Evolutionary conservation across 768 basidiomycete species (phyloP), one percentile per base, ranked within the genome.

Genomic region (Termitomyces eurrhizus): DNA sequence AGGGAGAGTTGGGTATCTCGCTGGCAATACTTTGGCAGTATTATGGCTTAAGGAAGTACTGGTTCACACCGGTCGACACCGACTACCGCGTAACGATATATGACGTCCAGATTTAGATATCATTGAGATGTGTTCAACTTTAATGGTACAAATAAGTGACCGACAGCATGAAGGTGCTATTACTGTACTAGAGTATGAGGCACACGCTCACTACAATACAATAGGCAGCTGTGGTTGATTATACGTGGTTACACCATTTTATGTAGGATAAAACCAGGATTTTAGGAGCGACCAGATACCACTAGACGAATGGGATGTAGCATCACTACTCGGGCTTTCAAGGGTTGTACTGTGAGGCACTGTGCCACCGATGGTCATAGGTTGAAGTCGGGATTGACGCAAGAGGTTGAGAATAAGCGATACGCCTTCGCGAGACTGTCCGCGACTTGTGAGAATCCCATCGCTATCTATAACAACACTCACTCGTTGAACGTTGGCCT

Each of bases 401-500:
- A 96, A 74, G 56, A 92, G 80, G 61, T 81, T 81, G 52, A 96
- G 81, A 59, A 96, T 88, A 46, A 93, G 80, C 45, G 89, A 86
- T 62, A 97, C 88, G 7, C 94, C 94, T 73, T 93, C 90, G 48
- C 92, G 90, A 67, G 90, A 93, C 92, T 93, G 62, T 36, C 51
- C 49, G 8, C 41, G 63, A 58, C 41, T 12, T 16, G 18, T 49
- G 37, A 39, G 46, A 44, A n/a, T 37, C 24, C 4, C 24, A 32
- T 26, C 14, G 11, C 7, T 36, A 18, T 36, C 24, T 36, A 32
- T 9, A 41, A 7, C 2, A 41, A 32, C 24, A 74, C 87, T 57
- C 70, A 89, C 95, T 67, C 85, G 82, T 73, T 95, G 92, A 53
- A 95, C 78, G 68, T 97, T 92, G 18, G 88, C 84, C 72, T 95